Base-by-base conservation (phyloP, 192 early-diverging fungal species). In the Chytriomyces hyalinus region DNA sequence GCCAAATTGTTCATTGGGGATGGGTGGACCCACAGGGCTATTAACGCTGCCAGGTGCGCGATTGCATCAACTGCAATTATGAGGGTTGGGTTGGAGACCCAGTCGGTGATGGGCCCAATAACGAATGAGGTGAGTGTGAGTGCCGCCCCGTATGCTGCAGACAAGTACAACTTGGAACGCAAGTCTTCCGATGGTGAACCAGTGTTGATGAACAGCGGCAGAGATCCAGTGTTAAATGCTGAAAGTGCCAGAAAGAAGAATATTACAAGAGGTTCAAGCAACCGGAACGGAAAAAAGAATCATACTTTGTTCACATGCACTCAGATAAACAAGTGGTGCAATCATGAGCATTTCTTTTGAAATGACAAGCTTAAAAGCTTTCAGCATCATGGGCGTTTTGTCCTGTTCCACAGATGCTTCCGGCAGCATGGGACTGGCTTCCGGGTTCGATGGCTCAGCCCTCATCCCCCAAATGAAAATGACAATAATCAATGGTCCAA, bases 91-190 rank as follows among this genome's bases (percentile, higher is more conserved):
- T 77, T 68, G 60, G n/a, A 22, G 22, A 77, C 46, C 11, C 17
- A 24, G 49, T 77, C 76, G 13, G 76, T 68, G 67, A 77, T 62
- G 15, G 76, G 59, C 8, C 76, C 76, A 70, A 77, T 77, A 11
- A 28, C 22, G 45, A 77, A 77, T 11, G 67, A 26, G 11, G 57
- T 22, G 7, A 77, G 5, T 36, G 47, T 77, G 11, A 61, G 22
- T n/a, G 66, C 20, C 2, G 60, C 53, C 4, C 76, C 76, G 50
- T 68, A 69, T 15, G 57, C 57, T n/a, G 76, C 53, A 43, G 36
- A 13, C 10, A 77, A 28, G 45, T 70, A 70, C 6, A 77, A 67
- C 62, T 66, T 77, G 6, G 53, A 28, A 7, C 65, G 47, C 45
- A 77, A 48, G 36, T 69, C 67, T 17, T 11, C 67, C 1, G 22